A percentile compares a stretch with the other conserved stretches of the same genome.
phyloP scores from a whole-genome alignment of 2,329 filamentous ascomycete genomes.

The Aspergillus puulaauensis region DNA sequence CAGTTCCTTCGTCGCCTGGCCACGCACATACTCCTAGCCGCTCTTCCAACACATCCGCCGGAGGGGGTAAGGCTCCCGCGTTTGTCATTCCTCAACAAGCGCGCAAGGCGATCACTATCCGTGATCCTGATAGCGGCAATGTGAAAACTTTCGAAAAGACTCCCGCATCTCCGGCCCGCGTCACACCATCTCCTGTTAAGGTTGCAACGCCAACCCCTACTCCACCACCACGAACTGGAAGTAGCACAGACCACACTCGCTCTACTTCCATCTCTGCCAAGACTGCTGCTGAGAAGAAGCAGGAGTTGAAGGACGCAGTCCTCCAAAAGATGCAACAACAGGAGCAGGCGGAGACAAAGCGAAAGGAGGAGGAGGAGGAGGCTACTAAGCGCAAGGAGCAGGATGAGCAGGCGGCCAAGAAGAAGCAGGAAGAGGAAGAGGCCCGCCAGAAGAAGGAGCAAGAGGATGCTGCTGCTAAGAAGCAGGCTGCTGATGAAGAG shows the following conservation, averaged over 20 bases:
- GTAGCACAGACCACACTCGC: slow-evolving; percentile 65
- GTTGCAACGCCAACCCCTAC: slow-evolving; percentile 72
- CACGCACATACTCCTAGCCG: slow-evolving; percentile 54
- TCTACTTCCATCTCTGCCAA: slow-evolving; percentile 70
- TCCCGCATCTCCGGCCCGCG: slow-evolving; percentile 59
- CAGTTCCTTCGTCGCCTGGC: slow-evolving; percentile 51
- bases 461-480: slow-evolving; percentile 25
- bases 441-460: slow-evolving; percentile 28
- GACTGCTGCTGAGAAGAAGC: slow-evolving; percentile 77
- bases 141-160: slow-evolving; percentile 70
- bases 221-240: slow-evolving; percentile 74
- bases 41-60: slow-evolving; percentile 57
- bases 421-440: slow-evolving; percentile 26
- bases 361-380: slow-evolving; percentile 50
- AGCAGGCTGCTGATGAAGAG: slow-evolving; percentile 46
- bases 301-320: slow-evolving; percentile 64
- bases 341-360: slow-evolving; percentile 54
- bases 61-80: slow-evolving; percentile 58
- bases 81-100: slow-evolving; percentile 64
- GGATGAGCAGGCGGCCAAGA: slow-evolving; percentile 31
- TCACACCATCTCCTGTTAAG: slow-evolving; percentile 58
- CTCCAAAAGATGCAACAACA: slow-evolving; percentile 58
- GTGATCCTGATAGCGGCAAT: slow-evolving; percentile 75
- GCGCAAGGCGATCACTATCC: slow-evolving; percentile 79
- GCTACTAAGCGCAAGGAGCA: slow-evolving; percentile 32